Evolutionary conservation across 352 stramenopile genomes (phyloP).

Genomic region (Phytophthora ramorum): DNA sequence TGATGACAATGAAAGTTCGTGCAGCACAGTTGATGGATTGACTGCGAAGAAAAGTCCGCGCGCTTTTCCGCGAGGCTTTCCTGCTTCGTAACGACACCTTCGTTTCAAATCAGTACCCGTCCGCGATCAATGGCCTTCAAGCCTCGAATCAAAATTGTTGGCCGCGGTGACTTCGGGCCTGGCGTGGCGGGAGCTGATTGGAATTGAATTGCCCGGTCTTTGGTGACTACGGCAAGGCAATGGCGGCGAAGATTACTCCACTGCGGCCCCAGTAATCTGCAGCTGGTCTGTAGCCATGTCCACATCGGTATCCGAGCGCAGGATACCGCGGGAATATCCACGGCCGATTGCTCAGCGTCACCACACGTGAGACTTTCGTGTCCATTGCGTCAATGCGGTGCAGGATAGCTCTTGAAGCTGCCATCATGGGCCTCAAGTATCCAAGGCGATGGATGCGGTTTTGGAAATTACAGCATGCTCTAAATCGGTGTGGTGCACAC

Average conservation of each 20-base stretch:
- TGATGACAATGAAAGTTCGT: no score
- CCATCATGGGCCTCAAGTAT: no score
- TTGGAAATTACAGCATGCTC: no score
- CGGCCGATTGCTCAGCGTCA: background rate
- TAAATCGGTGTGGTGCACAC: no score
- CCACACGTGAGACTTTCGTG: no score
- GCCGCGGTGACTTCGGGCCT: background rate
- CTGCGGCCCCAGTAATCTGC: no score
- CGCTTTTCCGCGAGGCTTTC: conserved; percentile 4
- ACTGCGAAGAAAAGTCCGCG: background rate
- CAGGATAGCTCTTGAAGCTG: no score
- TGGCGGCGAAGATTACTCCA: conserved; percentile 16
- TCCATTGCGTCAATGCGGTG: no score
- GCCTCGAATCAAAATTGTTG: no score
- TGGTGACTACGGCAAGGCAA: conserved; percentile 1
- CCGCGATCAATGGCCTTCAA: background rate
- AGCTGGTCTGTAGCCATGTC: background rate
- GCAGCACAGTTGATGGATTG: no score
- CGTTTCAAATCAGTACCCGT: background rate
- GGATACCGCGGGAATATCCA: background rate
- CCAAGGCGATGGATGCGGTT: no score
- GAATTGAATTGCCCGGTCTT: conserved; percentile 4
- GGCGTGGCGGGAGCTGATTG: conserved; percentile 9
- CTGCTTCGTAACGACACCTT: background rate
- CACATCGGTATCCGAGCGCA: background rate